Base-by-base conservation (phyloP, 345 rosid genomes). In the Rhodomyrtus tomentosa region DNA sequence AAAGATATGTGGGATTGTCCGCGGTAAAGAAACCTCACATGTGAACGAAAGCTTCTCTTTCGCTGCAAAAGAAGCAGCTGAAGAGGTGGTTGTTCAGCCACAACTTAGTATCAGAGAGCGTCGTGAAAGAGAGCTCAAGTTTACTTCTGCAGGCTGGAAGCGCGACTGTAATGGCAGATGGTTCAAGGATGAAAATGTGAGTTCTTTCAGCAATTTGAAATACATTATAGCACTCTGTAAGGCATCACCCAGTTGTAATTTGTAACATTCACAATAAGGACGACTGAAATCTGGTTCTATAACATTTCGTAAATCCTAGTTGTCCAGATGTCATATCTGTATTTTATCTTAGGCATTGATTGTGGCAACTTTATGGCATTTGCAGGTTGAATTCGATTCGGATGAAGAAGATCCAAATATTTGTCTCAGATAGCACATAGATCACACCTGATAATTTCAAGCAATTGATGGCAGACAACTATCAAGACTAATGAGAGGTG, bases 91-190 rank as follows among this genome's bases (percentile, higher is more conserved):
- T 42, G 48, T 40, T 36, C 88, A 59, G 49, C 85, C 72, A 45
- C 86, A 76, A 4, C 32, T 85, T 82, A 86, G 89, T 80, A 86
- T 87, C 55, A 81, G 54, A 80, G 90, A 85, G 84, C 87, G 82
- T 22, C 85, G 85, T 21, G 92, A 92, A 86, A 91, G 83, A 80
- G 93, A 91, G 81, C 91, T 91, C 55, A 88, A 89, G 88, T 92
- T 92, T 84, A 90, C 84, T 82, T 88, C 90, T 84, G 89, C 93
- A 14, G 94, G 94, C 73, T 92, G 94, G 93, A 92, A 92, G 87
- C 92, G 90, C 12, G 90, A 91, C 58, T 83, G 93, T 82, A 88
- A 89, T 85, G 94, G 94, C 38, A 90, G 85, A 91, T 91, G 93
- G 94, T 90, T 83, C 81, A 87, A 85, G 84, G 94, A 92, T 84